A percentile compares a stretch with the other conserved stretches of the same genome.
phyloP scores from a whole-genome alignment of 2,329 filamentous ascomycete species.

The Cercospora brassicicola region DNA sequence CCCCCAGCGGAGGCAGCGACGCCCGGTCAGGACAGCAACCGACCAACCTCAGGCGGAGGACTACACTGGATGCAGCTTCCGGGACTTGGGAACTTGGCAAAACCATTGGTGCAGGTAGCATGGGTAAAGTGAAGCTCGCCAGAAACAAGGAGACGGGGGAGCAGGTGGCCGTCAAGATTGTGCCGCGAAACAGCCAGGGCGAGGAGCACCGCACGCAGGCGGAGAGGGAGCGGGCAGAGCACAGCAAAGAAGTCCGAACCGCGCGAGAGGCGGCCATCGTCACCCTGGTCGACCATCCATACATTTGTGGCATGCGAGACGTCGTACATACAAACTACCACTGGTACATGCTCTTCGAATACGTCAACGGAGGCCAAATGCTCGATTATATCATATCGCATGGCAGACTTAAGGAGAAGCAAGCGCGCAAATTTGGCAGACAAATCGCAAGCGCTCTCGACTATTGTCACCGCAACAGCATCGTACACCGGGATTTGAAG shows the following conservation, averaged over 20 bases:
- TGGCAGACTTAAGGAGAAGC: slow-evolving; percentile 95
- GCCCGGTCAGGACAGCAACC: neutral
- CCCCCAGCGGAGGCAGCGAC: slow-evolving; percentile 25
- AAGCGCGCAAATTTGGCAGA: slow-evolving; percentile 93
- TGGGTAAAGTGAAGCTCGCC: slow-evolving; percentile 98
- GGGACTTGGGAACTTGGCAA: slow-evolving; percentile 95
- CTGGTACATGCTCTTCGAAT: slow-evolving; percentile 99
- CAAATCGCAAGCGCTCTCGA: slow-evolving; percentile 96
- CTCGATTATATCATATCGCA: slow-evolving; percentile 99
- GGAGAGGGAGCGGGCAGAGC: slow-evolving; percentile 85
- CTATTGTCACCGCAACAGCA: slow-evolving; percentile 97
- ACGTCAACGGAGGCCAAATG: slow-evolving; percentile 98
- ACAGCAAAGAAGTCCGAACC: slow-evolving; percentile 93
- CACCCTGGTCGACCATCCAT: slow-evolving; percentile 87
- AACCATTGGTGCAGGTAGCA: slow-evolving; percentile 94
- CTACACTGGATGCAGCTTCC: slow-evolving; percentile 78
- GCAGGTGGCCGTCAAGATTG: slow-evolving; percentile 97
- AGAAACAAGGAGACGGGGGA: slow-evolving; percentile 86
- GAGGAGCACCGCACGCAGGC: slow-evolving; percentile 67
- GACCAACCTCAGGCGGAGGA: slow-evolving; percentile 58
- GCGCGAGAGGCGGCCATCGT: slow-evolving; percentile 95
- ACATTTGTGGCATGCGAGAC: slow-evolving; percentile 93
- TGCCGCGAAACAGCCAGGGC: slow-evolving; percentile 84
- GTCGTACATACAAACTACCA: slow-evolving; percentile 95
- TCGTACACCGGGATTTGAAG: slow-evolving; percentile 95